Base-by-base conservation (phyloP, 129 eudicot genomes). In the Chrysanthemum seticuspe region DNA sequence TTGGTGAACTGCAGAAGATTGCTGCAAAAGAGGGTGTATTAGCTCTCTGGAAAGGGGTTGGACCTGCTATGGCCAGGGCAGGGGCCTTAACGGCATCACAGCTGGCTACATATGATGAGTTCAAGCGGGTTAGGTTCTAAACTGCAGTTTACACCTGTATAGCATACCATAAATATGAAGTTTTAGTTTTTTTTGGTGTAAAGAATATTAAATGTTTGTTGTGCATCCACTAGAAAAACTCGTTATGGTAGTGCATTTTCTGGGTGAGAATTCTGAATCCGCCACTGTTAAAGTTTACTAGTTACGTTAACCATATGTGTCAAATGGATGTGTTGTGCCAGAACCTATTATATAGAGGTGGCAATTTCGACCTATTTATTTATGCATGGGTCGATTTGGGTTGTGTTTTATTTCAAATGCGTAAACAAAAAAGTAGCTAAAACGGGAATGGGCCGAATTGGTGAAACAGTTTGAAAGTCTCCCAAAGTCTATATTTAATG, bases 1-100 rank as follows among this genome's bases (percentile, higher is more conserved):
- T 86, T 3, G 79, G 67, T 57, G 96, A 93, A 74, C 74, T 89
- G 76, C 82, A 67, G 68, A 93, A 74, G 71, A 90, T 93, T 55
- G 81, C 81, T 27, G 74, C 78, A 40, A 81, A 90, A 75, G 97
- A 89, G 85, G 98, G 98, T 11, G 62, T 87, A 55, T 56, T 73
- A 66, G 95, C 96, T 74, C 98, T 93, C 6, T 93, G 98, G 98
- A 93, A 87, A 77, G 98, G 97, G 67, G 97, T 89, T 71, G 92
- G 98, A 3, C 98, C 98, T 19, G 98, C 98, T 55, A 93, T 89
- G 96, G 83, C 81, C 60, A 72, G 97, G 74, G 25, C 25, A 23
- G 25, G 21, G 25, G 25, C 25, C 1, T 23, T 23, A 23, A 23
- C 25, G n/a, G 90, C 97, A 78, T 85, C 98, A 52, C 97, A 93